phyloP scores from a whole-genome alignment of 306 rosid genomes.

The Cucumis cinereus region DNA sequence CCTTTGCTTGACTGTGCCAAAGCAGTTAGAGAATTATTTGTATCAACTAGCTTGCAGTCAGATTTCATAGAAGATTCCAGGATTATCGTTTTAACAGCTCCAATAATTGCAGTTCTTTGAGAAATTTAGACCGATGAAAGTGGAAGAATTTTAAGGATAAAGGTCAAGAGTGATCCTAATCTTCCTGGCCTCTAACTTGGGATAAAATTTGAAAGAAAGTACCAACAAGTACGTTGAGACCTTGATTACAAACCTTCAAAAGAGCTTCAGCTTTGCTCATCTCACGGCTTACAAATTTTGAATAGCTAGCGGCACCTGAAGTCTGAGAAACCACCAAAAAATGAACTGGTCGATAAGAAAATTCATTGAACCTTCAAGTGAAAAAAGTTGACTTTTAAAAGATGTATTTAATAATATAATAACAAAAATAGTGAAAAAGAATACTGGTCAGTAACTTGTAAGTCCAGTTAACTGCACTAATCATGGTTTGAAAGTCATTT shows the following conservation, averaged over 20 bases:
- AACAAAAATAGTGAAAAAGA: background rate
- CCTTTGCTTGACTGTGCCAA: background rate
- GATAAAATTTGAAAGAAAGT: background rate
- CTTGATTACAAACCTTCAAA: constrained; percentile 52
- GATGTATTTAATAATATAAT: background rate
- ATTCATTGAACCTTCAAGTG: background rate
- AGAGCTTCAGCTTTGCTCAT: constrained; percentile 99
- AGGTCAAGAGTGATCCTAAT: background rate
- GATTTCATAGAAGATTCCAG: background rate
- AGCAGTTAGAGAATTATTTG: background rate
- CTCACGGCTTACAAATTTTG: constrained; percentile 93
- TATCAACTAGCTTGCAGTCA: background rate
- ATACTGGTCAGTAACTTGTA: background rate
- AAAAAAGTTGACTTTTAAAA: background rate
- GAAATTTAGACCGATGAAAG: background rate
- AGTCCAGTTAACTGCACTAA: background rate
- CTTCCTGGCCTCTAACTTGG: background rate
- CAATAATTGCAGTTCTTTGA: background rate
- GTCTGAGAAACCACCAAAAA: constrained; percentile 29
- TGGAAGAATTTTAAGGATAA: background rate
- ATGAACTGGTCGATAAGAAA: constrained; percentile 8
- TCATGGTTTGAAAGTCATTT: background rate
- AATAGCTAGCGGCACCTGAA: constrained; percentile 85
- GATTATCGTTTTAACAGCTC: background rate
- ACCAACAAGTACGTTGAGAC: background rate